Conservation (phyloP, 495 filamentous ascomycete species). For the Penicillium canescens region DNA sequence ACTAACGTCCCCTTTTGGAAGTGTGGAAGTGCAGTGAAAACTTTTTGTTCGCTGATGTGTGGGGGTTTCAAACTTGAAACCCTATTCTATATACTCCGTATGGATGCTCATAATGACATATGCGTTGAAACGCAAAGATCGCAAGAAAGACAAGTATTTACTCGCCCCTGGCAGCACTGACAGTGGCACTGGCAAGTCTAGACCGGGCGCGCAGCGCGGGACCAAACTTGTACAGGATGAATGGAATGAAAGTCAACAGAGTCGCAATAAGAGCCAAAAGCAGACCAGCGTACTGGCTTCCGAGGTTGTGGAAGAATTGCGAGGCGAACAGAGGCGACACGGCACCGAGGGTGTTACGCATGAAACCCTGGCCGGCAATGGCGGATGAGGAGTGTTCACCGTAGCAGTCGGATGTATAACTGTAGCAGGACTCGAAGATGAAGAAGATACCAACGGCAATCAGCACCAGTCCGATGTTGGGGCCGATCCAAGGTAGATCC, state of each 20-base stretch:
- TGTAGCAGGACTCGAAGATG: slow-evolving; percentile 46
- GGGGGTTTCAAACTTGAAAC: background rate
- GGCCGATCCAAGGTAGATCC: slow-evolving; percentile 62
- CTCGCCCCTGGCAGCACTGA: background rate
- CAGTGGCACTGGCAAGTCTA: slow-evolving; percentile 26
- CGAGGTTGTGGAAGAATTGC: slow-evolving; percentile 47
- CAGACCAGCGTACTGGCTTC: slow-evolving; percentile 46
- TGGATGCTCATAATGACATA: background rate
- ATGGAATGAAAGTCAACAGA: slow-evolving; percentile 42
- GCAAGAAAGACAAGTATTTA: background rate
- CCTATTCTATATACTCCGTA: background rate
- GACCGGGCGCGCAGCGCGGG: slow-evolving; percentile 38
- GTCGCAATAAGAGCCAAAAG: slow-evolving; percentile 42
- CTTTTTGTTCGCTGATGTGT: background rate
- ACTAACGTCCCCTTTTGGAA: background rate
- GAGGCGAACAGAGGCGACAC: slow-evolving; percentile 50
- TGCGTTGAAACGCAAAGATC: background rate
- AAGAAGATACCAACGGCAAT: slow-evolving; percentile 50
- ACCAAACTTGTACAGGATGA: slow-evolving; percentile 42
- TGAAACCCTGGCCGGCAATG: slow-evolving; percentile 50
- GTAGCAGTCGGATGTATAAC: slow-evolving; percentile 48
- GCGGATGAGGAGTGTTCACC: slow-evolving; percentile 44
- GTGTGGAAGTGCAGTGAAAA: background rate
- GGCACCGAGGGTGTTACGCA: slow-evolving; percentile 51
- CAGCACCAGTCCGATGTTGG: slow-evolving; percentile 52